Base-by-base conservation (phyloP, 257 asterid genomes). In the Forsythia suspensa region DNA sequence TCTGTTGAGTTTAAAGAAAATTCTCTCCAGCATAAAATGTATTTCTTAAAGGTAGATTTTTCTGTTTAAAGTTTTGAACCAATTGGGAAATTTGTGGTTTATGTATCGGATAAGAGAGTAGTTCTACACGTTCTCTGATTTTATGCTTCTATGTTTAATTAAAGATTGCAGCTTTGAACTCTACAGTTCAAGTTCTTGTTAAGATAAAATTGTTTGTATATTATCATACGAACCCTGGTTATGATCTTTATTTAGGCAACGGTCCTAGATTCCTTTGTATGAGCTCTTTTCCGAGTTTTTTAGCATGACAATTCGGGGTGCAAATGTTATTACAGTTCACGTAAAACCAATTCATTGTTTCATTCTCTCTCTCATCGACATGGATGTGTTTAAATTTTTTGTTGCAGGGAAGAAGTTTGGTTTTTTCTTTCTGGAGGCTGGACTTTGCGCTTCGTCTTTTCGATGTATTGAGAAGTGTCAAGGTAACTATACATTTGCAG, bases 401-500 rank as follows among this genome's bases (percentile, higher is more conserved):
- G 57, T 68, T 63, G 77, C 77, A 72, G 81, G 80, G 80, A 11
- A 48, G 77, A 46, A 43, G 76, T 39, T 61, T 0, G 46, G 79
- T 57, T 68, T 78, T 63, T 8, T 67, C 71, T 38, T 76, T 72
- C 36, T 15, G 46, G 79, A 20, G 34, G 43, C 77, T 81, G 41
- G 73, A 71, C 46, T 77, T 71, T 20, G 41, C 38, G 37, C 42
- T 36, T 48, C 66, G 44, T 57, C 18, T 11, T 40, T 71, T 29
- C 48, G 40, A 29, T 40, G 59, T 71, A 70, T 41, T 11, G 44
- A 20, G 18, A 59, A 38, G 43, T 38, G 48, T 66, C 63, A 36
- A 55, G 46, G 46, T 73, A 67, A 18, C 42, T 39, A 38, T 55
- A 72, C 6, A 18, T 39, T 39, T 48, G 4, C 65, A 36, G 77